These are phyloP conservation scores for Fragaria vesca DNA, from an alignment of 306 rosid genomes.

Conservation along the genomic window DNA sequence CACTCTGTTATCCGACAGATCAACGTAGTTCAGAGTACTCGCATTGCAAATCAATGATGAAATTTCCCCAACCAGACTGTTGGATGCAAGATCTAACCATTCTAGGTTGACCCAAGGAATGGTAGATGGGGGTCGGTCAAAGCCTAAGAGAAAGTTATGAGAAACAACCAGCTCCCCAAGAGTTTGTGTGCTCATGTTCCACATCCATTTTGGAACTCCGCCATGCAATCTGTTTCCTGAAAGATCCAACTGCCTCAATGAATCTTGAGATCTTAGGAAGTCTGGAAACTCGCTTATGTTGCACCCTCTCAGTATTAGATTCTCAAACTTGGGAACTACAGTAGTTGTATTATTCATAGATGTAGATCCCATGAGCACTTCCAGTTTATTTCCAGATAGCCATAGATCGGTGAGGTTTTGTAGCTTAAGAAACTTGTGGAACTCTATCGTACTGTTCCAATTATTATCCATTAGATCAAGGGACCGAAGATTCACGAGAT, in stretches of 20 bases:
- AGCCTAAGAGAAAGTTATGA: neutral
- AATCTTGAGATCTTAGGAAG: neutral
- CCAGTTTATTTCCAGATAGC: neutral
- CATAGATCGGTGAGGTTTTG: too few species aligned
- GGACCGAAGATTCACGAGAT: too few species aligned
- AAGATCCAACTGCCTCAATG: rapidly evolving
- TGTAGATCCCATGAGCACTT: neutral
- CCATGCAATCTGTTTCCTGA: neutral
- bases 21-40: too few species aligned
- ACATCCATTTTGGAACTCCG: slow-evolving; percentile 1
- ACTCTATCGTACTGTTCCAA: too few species aligned
- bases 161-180: neutral
- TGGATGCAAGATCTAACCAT: neutral
- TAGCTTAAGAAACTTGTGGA: too few species aligned
- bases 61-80: neutral
- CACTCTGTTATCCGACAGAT: too few species aligned
- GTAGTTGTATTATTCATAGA: neutral
- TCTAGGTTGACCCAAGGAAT: neutral
- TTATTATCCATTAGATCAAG: too few species aligned
- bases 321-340: rapidly evolving
- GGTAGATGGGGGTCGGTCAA: neutral
- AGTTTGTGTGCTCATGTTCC: neutral
- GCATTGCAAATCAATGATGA: neutral
- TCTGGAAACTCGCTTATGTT: neutral
- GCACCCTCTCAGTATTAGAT: neutral